These are phyloP conservation scores for Xenoacremonium recifei DNA, from an alignment of 2,329 filamentous ascomycete species.

Conservation along the genomic window DNA sequence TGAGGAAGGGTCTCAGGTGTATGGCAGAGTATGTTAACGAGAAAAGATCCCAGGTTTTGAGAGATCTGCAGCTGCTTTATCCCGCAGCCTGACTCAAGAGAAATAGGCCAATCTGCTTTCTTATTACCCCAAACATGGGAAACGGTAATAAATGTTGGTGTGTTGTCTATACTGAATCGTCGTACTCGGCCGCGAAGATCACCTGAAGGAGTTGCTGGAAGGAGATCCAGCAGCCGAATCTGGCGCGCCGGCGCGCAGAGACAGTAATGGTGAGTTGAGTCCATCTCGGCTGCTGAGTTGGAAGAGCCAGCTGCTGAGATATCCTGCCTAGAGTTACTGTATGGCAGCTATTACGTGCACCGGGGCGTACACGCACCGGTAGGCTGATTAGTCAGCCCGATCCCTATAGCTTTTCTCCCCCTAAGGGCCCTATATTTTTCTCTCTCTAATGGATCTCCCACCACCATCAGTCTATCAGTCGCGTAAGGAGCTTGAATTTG, in stretches of 20 bases:
- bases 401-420: too few species aligned
- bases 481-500: too few species aligned
- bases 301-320: not conserved
- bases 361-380: too few species aligned
- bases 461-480: too few species aligned
- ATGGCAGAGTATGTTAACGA: not conserved
- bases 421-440: too few species aligned
- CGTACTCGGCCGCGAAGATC: not conserved
- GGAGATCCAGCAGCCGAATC: not conserved
- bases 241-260: not conserved
- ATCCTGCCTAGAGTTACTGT: too few species aligned
- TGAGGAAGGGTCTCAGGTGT: not conserved
- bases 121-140: not conserved
- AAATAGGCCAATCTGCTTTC: not conserved
- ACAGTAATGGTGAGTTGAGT: not conserved
- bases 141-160: not conserved
- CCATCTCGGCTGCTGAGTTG: not conserved
- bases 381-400: too few species aligned
- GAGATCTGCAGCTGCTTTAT: not conserved
- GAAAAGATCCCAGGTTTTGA: not conserved
- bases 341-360: too few species aligned
- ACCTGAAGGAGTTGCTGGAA: not conserved
- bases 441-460: too few species aligned
- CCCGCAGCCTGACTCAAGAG: not conserved
- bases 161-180: not conserved